Percentiles rank a stretch among this genome's conserved stretches.
Evolutionary conservation across 73 alveolate genomes (phyloP).

Genomic region (Paramecium sexaurelia): DNA sequence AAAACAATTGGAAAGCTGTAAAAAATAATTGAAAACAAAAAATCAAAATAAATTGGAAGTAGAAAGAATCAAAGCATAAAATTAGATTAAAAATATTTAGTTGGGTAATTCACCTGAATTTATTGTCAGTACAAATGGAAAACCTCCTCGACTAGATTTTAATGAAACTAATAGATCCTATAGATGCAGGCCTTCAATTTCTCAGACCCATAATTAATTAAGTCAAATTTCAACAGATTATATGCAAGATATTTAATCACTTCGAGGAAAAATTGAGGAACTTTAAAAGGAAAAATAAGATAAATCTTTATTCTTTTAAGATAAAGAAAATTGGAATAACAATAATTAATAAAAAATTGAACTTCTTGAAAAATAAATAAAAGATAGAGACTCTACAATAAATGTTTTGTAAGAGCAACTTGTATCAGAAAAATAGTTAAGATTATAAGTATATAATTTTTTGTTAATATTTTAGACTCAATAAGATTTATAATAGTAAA

Average conservation of each 20-base stretch:
- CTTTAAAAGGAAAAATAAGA: neutral
- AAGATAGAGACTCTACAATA: slow-evolving; percentile 10
- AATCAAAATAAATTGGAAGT: neutral
- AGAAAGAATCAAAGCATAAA: neutral
- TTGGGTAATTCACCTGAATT: slow-evolving; percentile 6
- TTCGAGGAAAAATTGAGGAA: neutral
- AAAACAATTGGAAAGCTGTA: neutral
- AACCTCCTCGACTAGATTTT: neutral
- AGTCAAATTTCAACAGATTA: neutral
- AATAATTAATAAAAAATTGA: neutral
- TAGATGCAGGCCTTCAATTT: neutral
- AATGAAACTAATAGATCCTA: slow-evolving; percentile 3
- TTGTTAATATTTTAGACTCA: neutral
- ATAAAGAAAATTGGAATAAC: neutral
- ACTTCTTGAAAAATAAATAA: neutral
- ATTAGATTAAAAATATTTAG: neutral
- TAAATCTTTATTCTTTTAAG: neutral
- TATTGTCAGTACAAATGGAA: slow-evolving; percentile 8
- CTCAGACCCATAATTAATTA: slow-evolving; percentile 13
- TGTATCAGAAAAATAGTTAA: neutral
- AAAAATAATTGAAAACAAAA: slow-evolving; percentile 1
- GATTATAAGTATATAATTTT: neutral
- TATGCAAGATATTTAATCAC: neutral
- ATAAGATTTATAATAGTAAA: neutral
- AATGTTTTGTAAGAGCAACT: neutral